These are phyloP conservation scores for Zygosaccharomyces bisporus DNA, from an alignment of 805 yeast species.

Conservation along the genomic window DNA sequence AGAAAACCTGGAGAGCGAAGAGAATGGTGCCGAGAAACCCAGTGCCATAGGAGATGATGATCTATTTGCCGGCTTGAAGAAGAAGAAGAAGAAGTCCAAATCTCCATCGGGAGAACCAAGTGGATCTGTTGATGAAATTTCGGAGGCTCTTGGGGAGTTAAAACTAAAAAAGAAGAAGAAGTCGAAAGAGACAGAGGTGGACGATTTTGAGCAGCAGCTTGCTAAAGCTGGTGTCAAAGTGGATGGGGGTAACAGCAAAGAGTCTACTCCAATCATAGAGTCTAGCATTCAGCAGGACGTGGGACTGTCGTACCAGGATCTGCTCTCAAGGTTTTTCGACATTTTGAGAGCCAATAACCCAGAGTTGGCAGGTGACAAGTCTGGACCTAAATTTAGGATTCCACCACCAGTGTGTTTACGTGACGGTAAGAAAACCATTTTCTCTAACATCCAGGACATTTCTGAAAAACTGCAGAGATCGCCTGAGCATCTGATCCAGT, in stretches of 20 bases:
- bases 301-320: constrained; percentile 69
- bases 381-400: constrained; percentile 87
- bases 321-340: constrained; percentile 79
- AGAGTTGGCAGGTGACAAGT: constrained; percentile 94
- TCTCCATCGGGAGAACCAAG: constrained; percentile 37
- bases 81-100: constrained; percentile 78
- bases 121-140: constrained; percentile 43
- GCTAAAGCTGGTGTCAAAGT: constrained; percentile 85
- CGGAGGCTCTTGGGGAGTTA: constrained; percentile 65
- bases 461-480: constrained; percentile 92
- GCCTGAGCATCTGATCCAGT: constrained; percentile 95
- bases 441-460: constrained; percentile 93
- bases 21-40: constrained; percentile 35
- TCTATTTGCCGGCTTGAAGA: constrained; percentile 74
- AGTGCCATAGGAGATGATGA: constrained; percentile 53
- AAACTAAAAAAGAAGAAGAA: constrained; percentile 78
- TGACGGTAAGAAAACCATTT: constrained; percentile 97
- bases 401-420: constrained; percentile 97
- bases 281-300: constrained; percentile 41
- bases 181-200: constrained; percentile 50
- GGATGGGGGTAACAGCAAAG: constrained; percentile 35
- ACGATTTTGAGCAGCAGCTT: constrained; percentile 84
- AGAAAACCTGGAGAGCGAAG: constrained; percentile 38
- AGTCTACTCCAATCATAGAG: constrained; percentile 33
- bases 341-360: constrained; percentile 92